Evolutionary conservation across 164 flowering plant genomes (phyloP).

Genomic region (Vitis rupestris): DNA sequence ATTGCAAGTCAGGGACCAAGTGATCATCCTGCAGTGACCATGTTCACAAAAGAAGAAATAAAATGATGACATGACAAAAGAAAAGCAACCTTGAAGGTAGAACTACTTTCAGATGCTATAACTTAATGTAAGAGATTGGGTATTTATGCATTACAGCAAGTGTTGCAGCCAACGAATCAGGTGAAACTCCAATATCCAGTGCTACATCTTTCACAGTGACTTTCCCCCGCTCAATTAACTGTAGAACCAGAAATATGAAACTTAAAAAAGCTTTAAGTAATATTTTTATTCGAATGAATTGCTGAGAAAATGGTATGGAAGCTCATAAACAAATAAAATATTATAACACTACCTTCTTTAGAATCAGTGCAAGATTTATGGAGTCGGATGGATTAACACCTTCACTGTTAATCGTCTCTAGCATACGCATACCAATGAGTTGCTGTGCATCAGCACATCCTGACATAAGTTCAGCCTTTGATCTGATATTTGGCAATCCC

Average conservation of each 20-base stretch:
- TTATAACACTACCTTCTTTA: constrained; percentile 59
- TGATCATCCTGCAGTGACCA: constrained; percentile 49
- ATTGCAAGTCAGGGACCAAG: constrained; percentile 47
- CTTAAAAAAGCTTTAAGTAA: neutral
- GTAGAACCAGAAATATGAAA: constrained; percentile 17
- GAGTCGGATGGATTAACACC: constrained; percentile 31
- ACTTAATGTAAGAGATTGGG: neutral
- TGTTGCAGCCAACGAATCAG: constrained; percentile 45
- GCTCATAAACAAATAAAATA: neutral
- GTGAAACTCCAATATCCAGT: constrained; percentile 61
- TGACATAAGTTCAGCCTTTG: constrained; percentile 18
- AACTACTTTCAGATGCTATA: constrained; percentile 1
- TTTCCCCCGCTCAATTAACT: constrained; percentile 80
- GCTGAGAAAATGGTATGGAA: neutral
- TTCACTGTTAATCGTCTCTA: constrained; percentile 21
- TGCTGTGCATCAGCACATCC: constrained; percentile 32
- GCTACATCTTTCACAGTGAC: constrained; percentile 65
- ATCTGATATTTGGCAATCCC: constrained; percentile 18
- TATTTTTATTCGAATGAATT: constrained; percentile 1
- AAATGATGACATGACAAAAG: neutral
- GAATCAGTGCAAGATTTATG: constrained; percentile 30
- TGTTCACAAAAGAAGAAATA: neutral
- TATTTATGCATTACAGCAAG: constrained; percentile 49
- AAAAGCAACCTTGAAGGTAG: neutral
- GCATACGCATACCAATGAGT: constrained; percentile 15